Evolutionary conservation across 2,329 filamentous ascomycete species (phyloP).

Genomic region (Elsinoe batatas): DNA sequence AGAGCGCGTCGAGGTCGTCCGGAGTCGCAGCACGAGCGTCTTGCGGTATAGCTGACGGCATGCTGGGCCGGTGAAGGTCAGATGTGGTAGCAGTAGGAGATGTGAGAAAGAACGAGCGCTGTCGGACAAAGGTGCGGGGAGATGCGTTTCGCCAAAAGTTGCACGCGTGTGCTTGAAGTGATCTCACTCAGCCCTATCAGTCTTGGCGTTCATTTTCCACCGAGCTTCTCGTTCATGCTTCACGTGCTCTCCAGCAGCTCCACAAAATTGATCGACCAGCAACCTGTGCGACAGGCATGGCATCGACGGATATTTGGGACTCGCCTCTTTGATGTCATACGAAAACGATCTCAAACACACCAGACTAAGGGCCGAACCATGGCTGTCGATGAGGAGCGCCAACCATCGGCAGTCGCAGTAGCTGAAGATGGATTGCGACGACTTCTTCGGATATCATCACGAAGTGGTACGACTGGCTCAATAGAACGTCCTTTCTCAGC

Average conservation of each 20-base stretch:
- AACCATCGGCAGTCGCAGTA: slow-evolving; percentile 21
- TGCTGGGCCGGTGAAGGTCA: slow-evolving; percentile 12
- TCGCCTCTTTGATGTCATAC: no score
- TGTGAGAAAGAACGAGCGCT: neutral
- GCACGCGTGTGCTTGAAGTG: neutral
- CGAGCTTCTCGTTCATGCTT: no score
- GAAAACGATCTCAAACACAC: no score
- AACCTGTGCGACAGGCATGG: no score
- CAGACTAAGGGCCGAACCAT: neutral
- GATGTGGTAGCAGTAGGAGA: neutral
- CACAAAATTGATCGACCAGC: no score
- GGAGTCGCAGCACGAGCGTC: slow-evolving; percentile 18
- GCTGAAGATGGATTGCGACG: slow-evolving; percentile 28
- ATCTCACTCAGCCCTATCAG: neutral
- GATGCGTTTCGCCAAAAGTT: slow-evolving; percentile 16
- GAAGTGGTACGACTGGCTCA: slow-evolving; percentile 31
- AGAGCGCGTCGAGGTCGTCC: slow-evolving; percentile 55
- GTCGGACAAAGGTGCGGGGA: neutral
- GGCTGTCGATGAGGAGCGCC: slow-evolving; percentile 20
- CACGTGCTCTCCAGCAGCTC: no score
- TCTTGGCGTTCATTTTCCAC: neutral
- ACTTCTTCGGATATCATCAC: slow-evolving; percentile 33
- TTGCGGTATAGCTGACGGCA: slow-evolving; percentile 24
- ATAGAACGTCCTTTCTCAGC: slow-evolving; percentile 38
- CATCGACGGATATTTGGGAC: no score